Evolutionary conservation across 2,329 filamentous ascomycete genomes (phyloP).

Genomic region (Aureobasidium sp.): DNA sequence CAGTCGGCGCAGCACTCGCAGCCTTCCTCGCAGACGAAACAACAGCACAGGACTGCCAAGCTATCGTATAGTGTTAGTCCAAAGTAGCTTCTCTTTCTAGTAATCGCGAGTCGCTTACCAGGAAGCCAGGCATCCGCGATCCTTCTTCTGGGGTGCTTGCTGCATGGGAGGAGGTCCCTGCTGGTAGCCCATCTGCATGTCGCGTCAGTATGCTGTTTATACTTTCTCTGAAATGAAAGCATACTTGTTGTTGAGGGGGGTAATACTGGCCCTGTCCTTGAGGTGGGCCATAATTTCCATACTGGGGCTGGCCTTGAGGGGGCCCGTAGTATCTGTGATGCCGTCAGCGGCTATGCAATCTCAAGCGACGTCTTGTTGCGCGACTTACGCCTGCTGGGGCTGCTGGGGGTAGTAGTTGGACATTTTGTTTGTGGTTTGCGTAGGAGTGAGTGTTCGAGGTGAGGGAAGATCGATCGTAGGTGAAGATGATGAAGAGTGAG

Average conservation of each 20-base stretch:
- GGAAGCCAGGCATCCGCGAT: constrained; percentile 42
- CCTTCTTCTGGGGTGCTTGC: constrained; percentile 34
- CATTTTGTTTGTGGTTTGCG: constrained; percentile 23
- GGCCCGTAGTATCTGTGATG: constrained; percentile 22
- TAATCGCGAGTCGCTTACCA: constrained; percentile 24
- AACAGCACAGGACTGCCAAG: constrained; percentile 51
- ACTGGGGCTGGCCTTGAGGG: constrained; percentile 22
- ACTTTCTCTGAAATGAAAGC: not conserved
- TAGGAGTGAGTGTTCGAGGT: not conserved
- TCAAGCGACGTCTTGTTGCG: constrained; percentile 6
- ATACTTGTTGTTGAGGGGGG: constrained; percentile 21
- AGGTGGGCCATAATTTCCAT: constrained; percentile 18
- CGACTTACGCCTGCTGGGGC: constrained; percentile 31
- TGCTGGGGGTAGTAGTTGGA: constrained; percentile 35
- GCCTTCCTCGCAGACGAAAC: constrained; percentile 54
- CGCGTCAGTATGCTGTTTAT: not conserved
- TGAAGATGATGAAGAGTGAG: not conserved
- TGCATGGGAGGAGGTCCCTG: constrained; percentile 37
- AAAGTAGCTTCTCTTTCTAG: not conserved
- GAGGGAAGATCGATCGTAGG: not conserved
- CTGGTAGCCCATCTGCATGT: constrained; percentile 28
- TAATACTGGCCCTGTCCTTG: constrained; percentile 23
- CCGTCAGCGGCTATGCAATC: constrained; percentile 1
- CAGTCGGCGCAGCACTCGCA: constrained; percentile 58
- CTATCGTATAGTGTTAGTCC: not conserved